Conservation (phyloP, 1,284 basidiomycete genomes). For the Amylostereum chailletii region DNA sequence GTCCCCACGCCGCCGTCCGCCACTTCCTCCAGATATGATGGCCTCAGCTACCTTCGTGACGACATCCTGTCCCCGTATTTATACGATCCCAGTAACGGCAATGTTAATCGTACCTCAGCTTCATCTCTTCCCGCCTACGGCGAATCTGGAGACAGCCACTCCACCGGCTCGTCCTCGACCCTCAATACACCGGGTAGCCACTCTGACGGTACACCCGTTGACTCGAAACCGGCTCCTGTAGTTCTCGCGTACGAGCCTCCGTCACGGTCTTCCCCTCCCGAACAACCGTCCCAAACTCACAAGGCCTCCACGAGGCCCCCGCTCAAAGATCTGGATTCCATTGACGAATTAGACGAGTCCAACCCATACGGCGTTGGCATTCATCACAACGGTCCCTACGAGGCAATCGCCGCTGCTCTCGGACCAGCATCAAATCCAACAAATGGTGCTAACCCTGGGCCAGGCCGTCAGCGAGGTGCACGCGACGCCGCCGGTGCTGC, state of each 20-base stretch:
- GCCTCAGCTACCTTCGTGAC: no score
- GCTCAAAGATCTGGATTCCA: constrained; percentile 47
- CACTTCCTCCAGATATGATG: no score
- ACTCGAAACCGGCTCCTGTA: neutral
- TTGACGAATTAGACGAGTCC: constrained; percentile 68
- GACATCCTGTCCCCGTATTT: no score
- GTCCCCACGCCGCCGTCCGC: no score
- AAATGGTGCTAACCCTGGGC: no score
- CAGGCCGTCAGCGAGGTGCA: no score
- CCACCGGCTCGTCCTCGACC: neutral
- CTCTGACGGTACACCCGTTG: neutral
- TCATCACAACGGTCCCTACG: constrained; percentile 65
- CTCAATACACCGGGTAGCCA: neutral
- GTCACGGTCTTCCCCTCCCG: constrained; percentile 5
- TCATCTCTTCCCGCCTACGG: neutral
- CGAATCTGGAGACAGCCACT: neutral
- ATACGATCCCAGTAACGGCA: no score
- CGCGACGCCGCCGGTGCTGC: no score
- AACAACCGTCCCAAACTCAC: constrained; percentile 12
- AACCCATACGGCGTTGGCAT: constrained; percentile 51
- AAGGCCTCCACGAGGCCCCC: constrained; percentile 12
- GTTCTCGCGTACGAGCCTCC: constrained; percentile 1
- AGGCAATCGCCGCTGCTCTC: constrained; percentile 31
- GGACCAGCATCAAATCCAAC: neutral
- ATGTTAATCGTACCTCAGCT: neutral